These are phyloP conservation scores for Pseudogymnoascus sp. DNA, from an alignment of 2,329 filamentous ascomycete genomes.

Conservation along the genomic window DNA sequence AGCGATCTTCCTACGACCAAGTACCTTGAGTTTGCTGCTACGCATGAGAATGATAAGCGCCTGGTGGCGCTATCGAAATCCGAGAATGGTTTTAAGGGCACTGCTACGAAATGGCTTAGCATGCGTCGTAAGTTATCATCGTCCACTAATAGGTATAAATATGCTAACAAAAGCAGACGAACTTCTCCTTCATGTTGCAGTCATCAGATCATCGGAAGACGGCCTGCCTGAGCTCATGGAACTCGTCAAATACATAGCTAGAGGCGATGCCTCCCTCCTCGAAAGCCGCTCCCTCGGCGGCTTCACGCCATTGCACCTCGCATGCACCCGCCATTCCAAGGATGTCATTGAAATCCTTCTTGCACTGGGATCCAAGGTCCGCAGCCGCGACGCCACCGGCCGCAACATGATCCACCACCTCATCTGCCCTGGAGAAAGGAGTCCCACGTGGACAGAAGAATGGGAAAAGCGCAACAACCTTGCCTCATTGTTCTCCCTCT, in stretches of 20 bases:
- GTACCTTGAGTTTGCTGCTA: constrained; percentile 61
- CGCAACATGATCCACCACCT: constrained; percentile 64
- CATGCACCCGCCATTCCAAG: constrained; percentile 48
- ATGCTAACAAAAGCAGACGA: constrained; percentile 38
- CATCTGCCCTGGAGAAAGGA: constrained; percentile 23
- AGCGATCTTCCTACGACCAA: constrained; percentile 59
- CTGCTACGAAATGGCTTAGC: constrained; percentile 54
- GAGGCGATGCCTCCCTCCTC: constrained; percentile 52
- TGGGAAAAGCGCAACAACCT: constrained; percentile 29
- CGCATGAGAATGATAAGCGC: constrained; percentile 51
- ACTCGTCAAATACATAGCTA: constrained; percentile 58
- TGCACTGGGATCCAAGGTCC: constrained; percentile 61
- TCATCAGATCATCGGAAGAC: constrained; percentile 35
- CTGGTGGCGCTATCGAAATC: constrained; percentile 53
- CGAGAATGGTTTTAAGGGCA: constrained; percentile 54
- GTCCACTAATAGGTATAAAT: background rate
- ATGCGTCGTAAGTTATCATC: constrained; percentile 45
- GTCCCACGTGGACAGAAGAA: background rate
- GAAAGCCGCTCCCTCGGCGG: constrained; percentile 52
- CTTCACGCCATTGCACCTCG: constrained; percentile 61
- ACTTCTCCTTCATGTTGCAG: constrained; percentile 58
- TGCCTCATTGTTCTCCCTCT: constrained; percentile 44
- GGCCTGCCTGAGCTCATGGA: constrained; percentile 34
- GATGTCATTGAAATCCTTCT: constrained; percentile 50
- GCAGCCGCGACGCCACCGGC: constrained; percentile 49